phyloP scores from a whole-genome alignment of 2,329 filamentous ascomycete species.

The Pseudocercospora cruenta region DNA sequence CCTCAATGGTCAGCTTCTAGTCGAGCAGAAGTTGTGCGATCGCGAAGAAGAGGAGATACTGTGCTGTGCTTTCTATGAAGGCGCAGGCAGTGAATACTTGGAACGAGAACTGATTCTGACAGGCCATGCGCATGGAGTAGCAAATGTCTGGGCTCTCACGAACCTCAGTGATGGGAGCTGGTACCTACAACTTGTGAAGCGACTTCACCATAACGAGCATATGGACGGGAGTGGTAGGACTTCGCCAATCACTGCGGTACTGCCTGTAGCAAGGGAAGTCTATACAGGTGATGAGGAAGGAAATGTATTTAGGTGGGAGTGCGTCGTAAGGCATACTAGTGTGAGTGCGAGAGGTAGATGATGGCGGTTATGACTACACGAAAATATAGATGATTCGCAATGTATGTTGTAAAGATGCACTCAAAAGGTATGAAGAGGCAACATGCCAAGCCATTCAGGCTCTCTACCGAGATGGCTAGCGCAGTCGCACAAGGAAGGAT shows the following conservation, averaged over 20 bases:
- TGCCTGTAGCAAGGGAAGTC: constrained; percentile 78
- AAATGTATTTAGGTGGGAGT: constrained; percentile 61
- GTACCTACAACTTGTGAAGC: constrained; percentile 75
- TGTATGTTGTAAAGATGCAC: neutral
- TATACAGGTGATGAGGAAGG: constrained; percentile 96
- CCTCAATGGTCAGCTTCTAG: constrained; percentile 80
- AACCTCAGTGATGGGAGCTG: constrained; percentile 66
- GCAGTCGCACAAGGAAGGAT: too few species aligned
- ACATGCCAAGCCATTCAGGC: neutral
- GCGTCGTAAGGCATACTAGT: constrained; percentile 32
- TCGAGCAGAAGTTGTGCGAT: constrained; percentile 80
- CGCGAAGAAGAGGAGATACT: constrained; percentile 69
- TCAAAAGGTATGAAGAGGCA: neutral
- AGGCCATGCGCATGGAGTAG: constrained; percentile 79
- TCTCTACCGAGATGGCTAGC: too few species aligned
- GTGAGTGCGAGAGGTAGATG: constrained; percentile 17
- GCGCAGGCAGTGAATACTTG: constrained; percentile 86
- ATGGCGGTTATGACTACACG: neutral
- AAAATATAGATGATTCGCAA: neutral
- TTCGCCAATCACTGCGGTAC: constrained; percentile 81
- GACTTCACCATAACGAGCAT: constrained; percentile 67
- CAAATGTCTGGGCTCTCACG: constrained; percentile 70
- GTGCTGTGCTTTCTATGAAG: constrained; percentile 90
- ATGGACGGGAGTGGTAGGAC: constrained; percentile 69
- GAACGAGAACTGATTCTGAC: constrained; percentile 86